phyloP scores from a whole-genome alignment of 139 green algal genomes.

The Chlorella sp. region DNA sequence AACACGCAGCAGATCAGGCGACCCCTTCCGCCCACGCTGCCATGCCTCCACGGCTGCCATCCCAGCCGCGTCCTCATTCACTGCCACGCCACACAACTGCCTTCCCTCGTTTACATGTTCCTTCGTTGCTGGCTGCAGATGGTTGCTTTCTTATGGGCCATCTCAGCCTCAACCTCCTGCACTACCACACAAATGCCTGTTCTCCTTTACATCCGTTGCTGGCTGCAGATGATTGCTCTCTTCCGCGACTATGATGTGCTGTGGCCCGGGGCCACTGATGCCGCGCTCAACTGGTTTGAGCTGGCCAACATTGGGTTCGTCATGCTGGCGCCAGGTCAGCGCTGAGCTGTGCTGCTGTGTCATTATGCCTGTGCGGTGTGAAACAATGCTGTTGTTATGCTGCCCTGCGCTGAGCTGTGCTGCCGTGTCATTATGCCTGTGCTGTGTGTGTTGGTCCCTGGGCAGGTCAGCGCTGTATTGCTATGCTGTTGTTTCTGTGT shows the following conservation, averaged over 20 bases:
- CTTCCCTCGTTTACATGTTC: background rate
- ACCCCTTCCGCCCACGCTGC: no score
- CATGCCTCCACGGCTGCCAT: background rate
- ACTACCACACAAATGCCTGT: no score
- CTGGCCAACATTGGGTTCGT: slow-evolving; percentile 53
- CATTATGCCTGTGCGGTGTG: no score
- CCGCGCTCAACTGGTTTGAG: slow-evolving; percentile 42
- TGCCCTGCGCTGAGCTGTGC: no score
- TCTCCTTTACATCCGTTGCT: background rate
- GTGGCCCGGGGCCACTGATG: slow-evolving; percentile 45
- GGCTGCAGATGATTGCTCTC: slow-evolving; percentile 50
- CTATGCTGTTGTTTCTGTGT: background rate
- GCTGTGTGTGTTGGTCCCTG: background rate
- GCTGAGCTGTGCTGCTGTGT: background rate
- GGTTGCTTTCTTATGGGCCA: slow-evolving; percentile 49
- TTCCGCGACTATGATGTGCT: slow-evolving; percentile 53
- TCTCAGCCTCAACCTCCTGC: background rate
- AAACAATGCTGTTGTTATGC: background rate
- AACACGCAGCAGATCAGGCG: background rate
- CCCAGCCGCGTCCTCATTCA: background rate
- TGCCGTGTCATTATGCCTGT: no score
- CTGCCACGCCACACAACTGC: background rate
- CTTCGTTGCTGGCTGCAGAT: slow-evolving; percentile 26
- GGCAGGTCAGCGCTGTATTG: no score
- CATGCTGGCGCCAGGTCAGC: slow-evolving; percentile 25